phyloP scores from a whole-genome alignment of 108 stramenopile genomes.

The Nitzschia putrida region DNA sequence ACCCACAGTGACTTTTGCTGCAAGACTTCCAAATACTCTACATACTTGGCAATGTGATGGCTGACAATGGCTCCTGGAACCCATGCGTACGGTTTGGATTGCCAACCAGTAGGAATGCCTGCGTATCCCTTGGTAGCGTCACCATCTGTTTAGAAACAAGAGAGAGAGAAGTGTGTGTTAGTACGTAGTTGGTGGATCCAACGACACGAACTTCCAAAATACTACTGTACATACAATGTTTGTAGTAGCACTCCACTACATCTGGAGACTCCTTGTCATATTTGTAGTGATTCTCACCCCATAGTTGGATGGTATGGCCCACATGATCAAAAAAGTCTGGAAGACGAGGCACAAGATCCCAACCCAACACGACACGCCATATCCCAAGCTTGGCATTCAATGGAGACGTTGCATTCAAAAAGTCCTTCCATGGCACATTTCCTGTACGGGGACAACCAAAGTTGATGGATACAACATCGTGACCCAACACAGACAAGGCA shows the following conservation, averaged over 20 bases:
- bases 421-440: conserved; percentile 54
- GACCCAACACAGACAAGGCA: conserved; percentile 47
- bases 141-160: conserved; percentile 62
- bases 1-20: conserved; percentile 9
- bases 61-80: conserved; percentile 57
- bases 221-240: conserved; percentile 28
- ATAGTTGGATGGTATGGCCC: conserved; percentile 83
- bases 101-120: conserved; percentile 75
- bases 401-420: conserved; percentile 49
- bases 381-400: conserved; percentile 28
- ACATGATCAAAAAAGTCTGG: conserved; percentile 76
- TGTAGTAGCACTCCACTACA: conserved; percentile 25
- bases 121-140: conserved; percentile 36
- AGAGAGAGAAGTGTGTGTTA: no score
- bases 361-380: conserved; percentile 62
- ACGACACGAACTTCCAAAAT: no score
- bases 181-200: neutral
- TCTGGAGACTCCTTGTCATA: conserved; percentile 17
- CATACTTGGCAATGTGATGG: conserved; percentile 48
- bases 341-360: conserved; percentile 78
- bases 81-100: conserved; percentile 55
- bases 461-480: conserved; percentile 46
- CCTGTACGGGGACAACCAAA: conserved; percentile 84
- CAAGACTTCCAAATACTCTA: conserved; percentile 23
- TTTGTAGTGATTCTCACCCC: conserved; percentile 29